phyloP scores from a whole-genome alignment of 2,329 filamentous ascomycete species.

The Cladorrhinum sp. region DNA sequence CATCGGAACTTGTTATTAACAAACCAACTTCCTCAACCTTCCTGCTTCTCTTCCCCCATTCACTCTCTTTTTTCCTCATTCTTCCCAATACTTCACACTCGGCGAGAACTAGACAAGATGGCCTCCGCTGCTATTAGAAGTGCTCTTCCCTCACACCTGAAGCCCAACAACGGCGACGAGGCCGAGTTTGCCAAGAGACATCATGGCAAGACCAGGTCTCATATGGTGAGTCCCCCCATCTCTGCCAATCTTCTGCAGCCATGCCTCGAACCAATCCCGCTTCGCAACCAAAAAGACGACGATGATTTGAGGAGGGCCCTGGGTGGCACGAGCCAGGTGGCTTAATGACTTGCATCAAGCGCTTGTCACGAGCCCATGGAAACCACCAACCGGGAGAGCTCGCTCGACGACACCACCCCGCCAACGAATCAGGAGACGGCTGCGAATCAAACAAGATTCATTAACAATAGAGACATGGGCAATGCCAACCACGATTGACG shows the following conservation, averaged over 20 bases:
- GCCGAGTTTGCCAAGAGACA: constrained; percentile 60
- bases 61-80: constrained; percentile 1
- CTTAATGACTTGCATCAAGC: constrained; percentile 11
- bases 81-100: background rate
- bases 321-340: constrained; percentile 8
- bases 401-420: background rate
- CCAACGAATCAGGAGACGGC: background rate
- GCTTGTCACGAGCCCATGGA: constrained; percentile 5
- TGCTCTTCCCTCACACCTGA: constrained; percentile 81
- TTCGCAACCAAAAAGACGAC: background rate
- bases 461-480: no score
- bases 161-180: constrained; percentile 53
- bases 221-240: constrained; percentile 67
- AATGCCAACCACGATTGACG: constrained; percentile 1
- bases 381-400: background rate
- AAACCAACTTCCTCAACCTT: background rate
- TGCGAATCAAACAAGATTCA: no score
- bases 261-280: background rate
- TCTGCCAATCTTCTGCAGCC: background rate
- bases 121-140: constrained; percentile 62
- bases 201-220: constrained; percentile 81
- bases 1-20: constrained; percentile 11
- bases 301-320: background rate
- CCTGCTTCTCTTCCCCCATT: background rate
- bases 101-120: constrained; percentile 49